Base-by-base conservation (phyloP, 495 filamentous ascomycete species). In the Neurospora cerealis region DNA sequence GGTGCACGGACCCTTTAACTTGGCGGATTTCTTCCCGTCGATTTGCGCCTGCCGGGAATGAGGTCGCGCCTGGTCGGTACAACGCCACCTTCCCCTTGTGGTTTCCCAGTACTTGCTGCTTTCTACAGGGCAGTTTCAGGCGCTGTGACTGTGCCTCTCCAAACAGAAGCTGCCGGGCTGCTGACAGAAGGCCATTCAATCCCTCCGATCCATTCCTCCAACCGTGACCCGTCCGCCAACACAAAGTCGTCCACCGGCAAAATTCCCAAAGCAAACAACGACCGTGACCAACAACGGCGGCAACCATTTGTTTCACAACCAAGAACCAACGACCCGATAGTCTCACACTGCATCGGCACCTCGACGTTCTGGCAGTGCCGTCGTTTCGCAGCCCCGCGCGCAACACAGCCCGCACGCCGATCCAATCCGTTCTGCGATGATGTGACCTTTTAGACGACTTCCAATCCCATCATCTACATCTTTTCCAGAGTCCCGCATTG, bases 371-470 rank as follows among this genome's bases (percentile, higher is more conserved):
- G 54, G 28, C 15, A 66, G 28, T 66, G 28, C 34, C 54, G 54
- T 19, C 13, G 54, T 66, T 66, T 9, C 54, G 54, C 19, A 66
- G 3, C 28, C 54, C 28, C 54, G 54, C 54, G 54, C 54, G 54
- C 54, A 66, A 19, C 54, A 66, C 54, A 15, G 54, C 54, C 54
- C 54, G 54, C 54, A 34, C 54, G 54, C 54, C 54, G 54, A 66
- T 66, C 54, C 54, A 11, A 66, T 36, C 3, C 28, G 54, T 34
- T 8, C 69, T 77, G 74, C 79, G 77, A 82, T 82, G 75, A 82
- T 81, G 80, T 82, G 80, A 82, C 78, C 71, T 48, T 72, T 46
- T 62, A 70, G 24, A 71, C 75, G 54, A 70, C 74, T 69, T 71
- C 44, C 54, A 74, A 73, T 38, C 38, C 60, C 71, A 66, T 34